Conservation (phyloP, 2,329 filamentous ascomycete species). For the Cladophialophora yegresii region DNA sequence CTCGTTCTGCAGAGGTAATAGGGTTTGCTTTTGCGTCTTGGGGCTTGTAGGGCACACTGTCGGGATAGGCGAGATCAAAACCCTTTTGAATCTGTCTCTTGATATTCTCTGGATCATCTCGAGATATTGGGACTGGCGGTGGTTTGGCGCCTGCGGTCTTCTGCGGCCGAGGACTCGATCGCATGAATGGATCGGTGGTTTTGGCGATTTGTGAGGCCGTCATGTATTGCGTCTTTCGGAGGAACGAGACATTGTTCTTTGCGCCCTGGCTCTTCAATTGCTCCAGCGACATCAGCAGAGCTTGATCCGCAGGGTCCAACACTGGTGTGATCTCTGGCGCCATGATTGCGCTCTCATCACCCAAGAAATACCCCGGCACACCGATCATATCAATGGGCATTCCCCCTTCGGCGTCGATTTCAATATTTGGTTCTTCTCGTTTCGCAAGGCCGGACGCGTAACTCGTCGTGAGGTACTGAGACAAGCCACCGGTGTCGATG, state of each 20-base stretch:
- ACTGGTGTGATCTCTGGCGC: conserved; percentile 69
- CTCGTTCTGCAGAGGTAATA: conserved; percentile 50
- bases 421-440: conserved; percentile 92
- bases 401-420: conserved; percentile 94
- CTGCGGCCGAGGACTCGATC: conserved; percentile 15
- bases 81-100: conserved; percentile 63
- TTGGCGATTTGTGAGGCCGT: conserved; percentile 41
- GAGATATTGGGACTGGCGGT: conserved; percentile 44
- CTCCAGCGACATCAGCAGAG: conserved; percentile 78
- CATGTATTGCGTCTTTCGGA: conserved; percentile 95
- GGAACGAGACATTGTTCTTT: conserved; percentile 78
- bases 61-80: conserved; percentile 65
- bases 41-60: conserved; percentile 59
- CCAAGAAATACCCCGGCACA: conserved; percentile 91
- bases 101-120: conserved; percentile 62
- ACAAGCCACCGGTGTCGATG: conserved; percentile 88
- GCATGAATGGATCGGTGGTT: conserved; percentile 40
- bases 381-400: conserved; percentile 97
- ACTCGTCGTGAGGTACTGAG: conserved; percentile 84
- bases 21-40: conserved; percentile 30
- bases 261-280: conserved; percentile 81
- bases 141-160: conserved; percentile 25
- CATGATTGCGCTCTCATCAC: conserved; percentile 89
- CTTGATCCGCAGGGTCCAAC: conserved; percentile 79
- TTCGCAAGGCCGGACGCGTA: conserved; percentile 87